These are phyloP conservation scores for Jatropha multifida DNA, from an alignment of 441 rosid genomes.

Conservation along the genomic window DNA sequence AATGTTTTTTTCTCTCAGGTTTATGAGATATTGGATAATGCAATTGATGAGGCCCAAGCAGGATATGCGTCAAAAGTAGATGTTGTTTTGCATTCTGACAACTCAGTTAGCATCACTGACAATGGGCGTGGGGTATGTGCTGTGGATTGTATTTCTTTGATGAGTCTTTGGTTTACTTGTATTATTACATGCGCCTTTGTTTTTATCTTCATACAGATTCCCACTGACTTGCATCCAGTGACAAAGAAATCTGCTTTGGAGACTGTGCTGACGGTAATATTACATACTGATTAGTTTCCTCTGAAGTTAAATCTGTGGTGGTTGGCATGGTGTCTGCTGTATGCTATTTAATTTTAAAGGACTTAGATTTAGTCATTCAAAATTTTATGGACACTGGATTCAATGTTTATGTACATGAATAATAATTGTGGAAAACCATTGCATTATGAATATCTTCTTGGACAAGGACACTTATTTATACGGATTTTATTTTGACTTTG, in stretches of 20 bases:
- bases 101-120: slow-evolving; percentile 84
- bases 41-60: slow-evolving; percentile 97
- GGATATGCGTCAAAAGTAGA: slow-evolving; percentile 82
- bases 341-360: background rate
- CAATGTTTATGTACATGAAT: background rate
- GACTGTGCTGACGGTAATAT: slow-evolving; percentile 92
- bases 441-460: background rate
- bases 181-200: slow-evolving; percentile 17
- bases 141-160: background rate
- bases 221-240: slow-evolving; percentile 88
- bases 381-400: background rate
- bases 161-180: background rate
- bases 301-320: slow-evolving; percentile 15
- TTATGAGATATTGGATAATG: slow-evolving; percentile 95
- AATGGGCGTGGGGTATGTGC: slow-evolving; percentile 91
- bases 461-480: background rate
- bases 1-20: slow-evolving; percentile 48
- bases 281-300: slow-evolving; percentile 18
- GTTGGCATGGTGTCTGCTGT: slow-evolving; percentile 8
- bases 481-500: background rate
- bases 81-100: slow-evolving; percentile 65
- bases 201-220: slow-evolving; percentile 61
- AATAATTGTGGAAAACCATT: background rate
- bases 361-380: background rate
- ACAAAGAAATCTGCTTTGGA: slow-evolving; percentile 93